Percentiles rank a stretch among this genome's conserved stretches.
These are phyloP conservation scores for Ogataea ramenticola DNA, from an alignment of 805 yeast species.

Conservation along the genomic window DNA sequence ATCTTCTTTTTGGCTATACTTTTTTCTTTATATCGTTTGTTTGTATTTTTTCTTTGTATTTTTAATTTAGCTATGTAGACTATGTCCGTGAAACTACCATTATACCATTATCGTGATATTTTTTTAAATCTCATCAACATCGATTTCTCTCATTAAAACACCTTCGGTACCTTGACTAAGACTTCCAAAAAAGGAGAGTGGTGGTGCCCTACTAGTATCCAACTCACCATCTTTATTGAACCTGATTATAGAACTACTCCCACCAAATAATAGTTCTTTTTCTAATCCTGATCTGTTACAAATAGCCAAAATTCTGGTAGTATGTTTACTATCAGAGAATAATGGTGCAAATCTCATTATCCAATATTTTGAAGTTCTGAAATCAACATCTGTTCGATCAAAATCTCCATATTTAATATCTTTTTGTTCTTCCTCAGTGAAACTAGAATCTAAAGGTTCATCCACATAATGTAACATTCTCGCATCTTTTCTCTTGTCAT, in stretches of 20 bases:
- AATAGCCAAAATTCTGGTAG: slow-evolving; percentile 33
- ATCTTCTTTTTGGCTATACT: background rate
- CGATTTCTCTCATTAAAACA: slow-evolving; percentile 51
- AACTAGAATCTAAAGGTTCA: background rate
- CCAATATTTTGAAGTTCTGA: slow-evolving; percentile 49
- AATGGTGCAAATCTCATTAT: slow-evolving; percentile 43
- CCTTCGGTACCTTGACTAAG: slow-evolving; percentile 65
- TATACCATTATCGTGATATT: too few species aligned
- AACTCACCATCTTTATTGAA: slow-evolving; percentile 26
- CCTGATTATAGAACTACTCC: slow-evolving; percentile 51
- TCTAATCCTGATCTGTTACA: slow-evolving; percentile 82
- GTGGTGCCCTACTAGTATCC: too few species aligned
- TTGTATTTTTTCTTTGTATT: background rate
- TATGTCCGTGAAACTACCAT: too few species aligned
- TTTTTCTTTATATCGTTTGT: background rate
- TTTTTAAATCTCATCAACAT: slow-evolving; percentile 16
- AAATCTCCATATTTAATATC: background rate
- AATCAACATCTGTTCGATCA: slow-evolving; percentile 16
- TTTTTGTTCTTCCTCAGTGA: background rate
- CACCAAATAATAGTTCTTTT: slow-evolving; percentile 58
- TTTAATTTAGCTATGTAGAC: too few species aligned
- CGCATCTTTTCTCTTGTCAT: background rate
- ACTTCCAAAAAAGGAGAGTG: slow-evolving; percentile 34
- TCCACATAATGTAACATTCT: background rate
- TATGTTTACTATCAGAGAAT: background rate